These are phyloP conservation scores for Astragalus membranaceus DNA, from an alignment of 306 rosid genomes.

Conservation along the genomic window DNA sequence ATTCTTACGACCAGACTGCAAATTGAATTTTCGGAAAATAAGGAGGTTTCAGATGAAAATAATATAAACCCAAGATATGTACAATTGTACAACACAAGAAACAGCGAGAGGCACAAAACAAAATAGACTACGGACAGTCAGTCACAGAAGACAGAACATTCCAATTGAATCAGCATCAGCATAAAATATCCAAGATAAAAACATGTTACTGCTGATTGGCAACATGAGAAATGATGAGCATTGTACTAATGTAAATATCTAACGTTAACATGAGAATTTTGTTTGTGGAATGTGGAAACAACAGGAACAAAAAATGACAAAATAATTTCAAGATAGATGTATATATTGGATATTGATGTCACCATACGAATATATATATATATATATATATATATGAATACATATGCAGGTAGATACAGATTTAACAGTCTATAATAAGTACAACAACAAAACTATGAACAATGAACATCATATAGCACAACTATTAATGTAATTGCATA, in stretches of 20 bases:
- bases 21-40: not conserved
- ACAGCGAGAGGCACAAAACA: not conserved
- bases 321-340: not conserved
- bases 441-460: not conserved
- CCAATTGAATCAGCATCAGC: conserved; percentile 5
- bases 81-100: not conserved
- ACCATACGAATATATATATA: not conserved
- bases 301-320: not conserved
- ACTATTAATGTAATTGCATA: not conserved
- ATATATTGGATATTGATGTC: not conserved
- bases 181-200: not conserved
- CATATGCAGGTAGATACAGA: not conserved
- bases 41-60: not conserved
- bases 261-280: not conserved
- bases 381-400: not conserved
- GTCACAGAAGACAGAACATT: conserved; percentile 1
- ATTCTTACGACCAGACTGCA: not conserved
- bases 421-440: not conserved
- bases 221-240: not conserved
- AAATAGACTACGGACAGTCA: not conserved
- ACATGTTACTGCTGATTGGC: not conserved
- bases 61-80: not conserved
- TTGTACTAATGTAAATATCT: not conserved
- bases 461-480: conserved; percentile 3
- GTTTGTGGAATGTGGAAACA: not conserved